Conservation (phyloP, 306 rosid genomes). For the Prunus mongolica region DNA sequence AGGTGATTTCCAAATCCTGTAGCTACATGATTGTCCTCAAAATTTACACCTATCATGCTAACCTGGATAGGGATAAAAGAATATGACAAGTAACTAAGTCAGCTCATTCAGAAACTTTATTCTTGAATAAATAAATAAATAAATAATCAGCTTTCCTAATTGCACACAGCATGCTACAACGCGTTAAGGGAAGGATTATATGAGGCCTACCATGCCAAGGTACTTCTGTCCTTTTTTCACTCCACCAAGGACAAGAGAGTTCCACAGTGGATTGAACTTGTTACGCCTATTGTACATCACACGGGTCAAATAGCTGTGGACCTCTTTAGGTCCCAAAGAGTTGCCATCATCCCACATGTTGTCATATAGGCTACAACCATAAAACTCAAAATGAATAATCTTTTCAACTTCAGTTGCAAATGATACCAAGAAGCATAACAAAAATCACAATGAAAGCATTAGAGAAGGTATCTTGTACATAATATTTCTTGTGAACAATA, state of each 20-base stretch:
- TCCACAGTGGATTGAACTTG: slow-evolving; percentile 63
- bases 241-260: slow-evolving; percentile 61
- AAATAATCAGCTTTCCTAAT: slow-evolving; percentile 11
- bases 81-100: neutral
- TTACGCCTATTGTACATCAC: slow-evolving; percentile 66
- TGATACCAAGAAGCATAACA: neutral
- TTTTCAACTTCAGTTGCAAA: neutral
- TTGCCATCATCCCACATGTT: slow-evolving; percentile 82
- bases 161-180: neutral
- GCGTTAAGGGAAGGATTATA: slow-evolving; percentile 4
- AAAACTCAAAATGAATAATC: slow-evolving; percentile 13
- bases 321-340: slow-evolving; percentile 62
- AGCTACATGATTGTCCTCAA: slow-evolving; percentile 85
- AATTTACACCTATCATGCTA: slow-evolving; percentile 87
- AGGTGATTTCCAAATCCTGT: slow-evolving; percentile 98
- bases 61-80: slow-evolving; percentile 45
- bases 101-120: neutral
- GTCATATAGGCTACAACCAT: slow-evolving; percentile 65
- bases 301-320: slow-evolving; percentile 54
- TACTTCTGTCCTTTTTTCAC: slow-evolving; percentile 52
- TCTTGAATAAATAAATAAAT: neutral
- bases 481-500: neutral
- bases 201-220: slow-evolving; percentile 63
- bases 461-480: neutral
- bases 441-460: neutral